Conservation (phyloP, 257 asterid genomes). For the Echium plantagineum region DNA sequence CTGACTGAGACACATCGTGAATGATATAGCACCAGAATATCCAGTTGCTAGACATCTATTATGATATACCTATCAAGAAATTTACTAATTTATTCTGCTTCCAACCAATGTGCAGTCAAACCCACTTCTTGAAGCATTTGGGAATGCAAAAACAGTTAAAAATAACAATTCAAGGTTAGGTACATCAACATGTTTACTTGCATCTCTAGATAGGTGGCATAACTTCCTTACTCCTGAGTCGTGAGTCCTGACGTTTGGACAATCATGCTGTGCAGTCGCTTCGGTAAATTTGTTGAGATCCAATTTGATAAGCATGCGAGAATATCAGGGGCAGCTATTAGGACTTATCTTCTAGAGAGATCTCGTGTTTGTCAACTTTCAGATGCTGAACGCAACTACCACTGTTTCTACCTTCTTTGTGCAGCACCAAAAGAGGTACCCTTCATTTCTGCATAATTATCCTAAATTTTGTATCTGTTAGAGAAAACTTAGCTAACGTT, state of each 20-base stretch:
- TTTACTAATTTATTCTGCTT: no score
- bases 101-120: conserved; percentile 15
- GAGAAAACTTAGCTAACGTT: background rate
- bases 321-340: conserved; percentile 98
- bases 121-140: conserved; percentile 21
- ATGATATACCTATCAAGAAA: no score
- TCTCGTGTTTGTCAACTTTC: conserved; percentile 98
- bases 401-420: conserved; percentile 90
- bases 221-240: conserved; percentile 1
- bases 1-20: no score
- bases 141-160: conserved; percentile 20
- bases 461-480: no score
- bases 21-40: no score
- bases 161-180: conserved; percentile 71
- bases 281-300: conserved; percentile 91
- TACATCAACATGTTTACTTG: conserved; percentile 1
- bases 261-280: conserved; percentile 53
- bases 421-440: conserved; percentile 92
- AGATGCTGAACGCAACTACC: conserved; percentile 94
- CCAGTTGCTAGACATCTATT: no score
- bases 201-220: background rate
- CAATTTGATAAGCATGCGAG: conserved; percentile 87
- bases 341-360: conserved; percentile 94
- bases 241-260: no score
- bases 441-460: conserved; percentile 4